Base-by-base conservation (phyloP, 1,284 basidiomycete genomes). In the Ganoderma resinaceum region DNA sequence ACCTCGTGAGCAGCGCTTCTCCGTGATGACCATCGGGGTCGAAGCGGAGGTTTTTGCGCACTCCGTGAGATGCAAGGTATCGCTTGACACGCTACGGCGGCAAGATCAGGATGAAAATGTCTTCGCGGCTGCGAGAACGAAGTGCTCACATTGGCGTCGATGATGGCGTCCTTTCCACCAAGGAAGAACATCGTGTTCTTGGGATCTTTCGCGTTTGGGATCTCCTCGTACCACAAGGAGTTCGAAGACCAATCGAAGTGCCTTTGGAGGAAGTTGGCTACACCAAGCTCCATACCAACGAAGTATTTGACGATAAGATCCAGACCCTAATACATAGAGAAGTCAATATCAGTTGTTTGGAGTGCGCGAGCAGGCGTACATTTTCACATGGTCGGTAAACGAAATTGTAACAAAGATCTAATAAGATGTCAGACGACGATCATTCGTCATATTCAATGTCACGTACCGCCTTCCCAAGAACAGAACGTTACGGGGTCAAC, bases 201-300 rank as follows among this genome's bases (percentile, higher is more conserved):
- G 1, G 86, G 85, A 77, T 93, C 87, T 49, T 85, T 80, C 16
- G 90, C 90, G 74, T 93, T 85, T 0, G 95, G 95, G 55, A 97
- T 95, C 74, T 97, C 93, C 78, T 95, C 93, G 70, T 90, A 92
- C 88, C 93, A 97, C 16, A 97, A 83, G 7, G 93, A 91, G 77
- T 97, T 97, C n/a, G 92, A 89, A 38, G 89, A 85, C 95, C 94
- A 96, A 76, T 92, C 91, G 77, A 95, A 95, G 77, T 94, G 88
- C 20, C 95, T 86, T 75, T 93, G 92, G 60, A 97, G 85, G 70
- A 94, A 88, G 78, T 96, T 93, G 16, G 94, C 93, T 64, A 95
- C 90, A 18, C 95, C 96, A 5, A 96, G 82, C 79, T 97, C 96
- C 31, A 89, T 88, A 37, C 91, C 90, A 66, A 96, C 91, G 74